phyloP scores from a whole-genome alignment of 1,284 basidiomycete species.

The Trichosporon coremiiforme region DNA sequence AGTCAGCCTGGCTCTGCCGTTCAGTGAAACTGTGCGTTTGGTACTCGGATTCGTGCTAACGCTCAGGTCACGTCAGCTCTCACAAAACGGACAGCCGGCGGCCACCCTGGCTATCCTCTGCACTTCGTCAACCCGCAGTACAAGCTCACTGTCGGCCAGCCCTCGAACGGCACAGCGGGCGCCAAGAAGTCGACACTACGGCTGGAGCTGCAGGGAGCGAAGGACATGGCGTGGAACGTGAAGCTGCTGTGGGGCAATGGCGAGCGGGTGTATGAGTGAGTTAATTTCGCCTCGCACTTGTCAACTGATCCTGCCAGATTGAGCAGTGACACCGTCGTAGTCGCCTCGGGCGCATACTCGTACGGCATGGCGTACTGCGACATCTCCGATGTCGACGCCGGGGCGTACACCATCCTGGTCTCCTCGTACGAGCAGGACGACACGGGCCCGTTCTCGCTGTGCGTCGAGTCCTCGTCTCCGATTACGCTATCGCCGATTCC shows the following conservation, averaged over 20 bases:
- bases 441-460: constrained; percentile 67
- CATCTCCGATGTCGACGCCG: constrained; percentile 63
- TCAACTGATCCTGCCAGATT: constrained; percentile 51
- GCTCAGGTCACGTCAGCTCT: constrained; percentile 66
- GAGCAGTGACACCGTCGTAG: constrained; percentile 21
- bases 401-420: constrained; percentile 76
- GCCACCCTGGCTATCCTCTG: constrained; percentile 73
- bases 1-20: constrained; percentile 41
- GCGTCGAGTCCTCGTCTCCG: constrained; percentile 64
- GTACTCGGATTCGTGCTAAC: background rate
- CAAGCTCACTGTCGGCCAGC: constrained; percentile 62
- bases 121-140: constrained; percentile 93
- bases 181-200: constrained; percentile 59
- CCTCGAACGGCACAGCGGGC: background rate
- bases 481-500: constrained; percentile 55
- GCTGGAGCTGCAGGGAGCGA: constrained; percentile 64
- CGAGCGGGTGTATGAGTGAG: constrained; percentile 72
- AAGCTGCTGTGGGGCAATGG: constrained; percentile 75
- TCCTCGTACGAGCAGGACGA: constrained; percentile 79
- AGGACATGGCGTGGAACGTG: constrained; percentile 73
- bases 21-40: constrained; percentile 37
- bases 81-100: constrained; percentile 74
- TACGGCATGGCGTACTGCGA: constrained; percentile 71
- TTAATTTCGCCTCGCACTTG: constrained; percentile 42
- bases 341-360: constrained; percentile 71